Conservation (phyloP, 2,329 filamentous ascomycete species). For the Teratosphaeria gauchensis region DNA sequence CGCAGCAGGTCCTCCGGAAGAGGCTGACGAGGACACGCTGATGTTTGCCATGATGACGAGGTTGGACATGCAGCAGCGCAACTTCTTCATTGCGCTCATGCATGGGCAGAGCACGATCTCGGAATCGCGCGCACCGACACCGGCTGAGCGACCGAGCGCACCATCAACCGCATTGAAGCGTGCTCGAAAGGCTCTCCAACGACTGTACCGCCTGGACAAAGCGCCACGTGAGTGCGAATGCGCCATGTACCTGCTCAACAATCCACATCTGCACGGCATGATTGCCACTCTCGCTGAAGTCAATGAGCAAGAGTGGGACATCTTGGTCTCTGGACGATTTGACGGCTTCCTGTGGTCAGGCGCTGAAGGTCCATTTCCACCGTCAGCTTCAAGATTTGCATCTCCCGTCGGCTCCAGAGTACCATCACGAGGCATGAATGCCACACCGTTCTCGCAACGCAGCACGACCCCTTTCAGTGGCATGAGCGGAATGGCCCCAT, state of each 20-base stretch:
- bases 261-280: constrained; percentile 72
- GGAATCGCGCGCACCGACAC: constrained; percentile 57
- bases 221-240: constrained; percentile 77
- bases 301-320: constrained; percentile 90
- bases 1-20: constrained; percentile 66
- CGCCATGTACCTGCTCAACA: constrained; percentile 75
- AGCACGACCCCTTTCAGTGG: constrained; percentile 49
- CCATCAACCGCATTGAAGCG: constrained; percentile 61
- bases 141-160: constrained; percentile 30
- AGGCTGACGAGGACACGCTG: constrained; percentile 88
- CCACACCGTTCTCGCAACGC: constrained; percentile 28
- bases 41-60: constrained; percentile 90
- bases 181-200: constrained; percentile 68
- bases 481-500: constrained; percentile 43
- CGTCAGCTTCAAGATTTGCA: constrained; percentile 20
- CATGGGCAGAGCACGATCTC: constrained; percentile 45
- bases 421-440: constrained; percentile 31
- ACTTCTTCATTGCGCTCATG: constrained; percentile 73
- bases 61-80: constrained; percentile 63
- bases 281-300: constrained; percentile 81
- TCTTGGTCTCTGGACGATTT: constrained; percentile 84
- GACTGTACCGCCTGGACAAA: constrained; percentile 66
- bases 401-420: constrained; percentile 20
- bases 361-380: constrained; percentile 50
- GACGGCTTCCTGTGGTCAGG: constrained; percentile 94